Base-by-base conservation (phyloP, 441 rosid genomes). In the Capsella rubella region DNA sequence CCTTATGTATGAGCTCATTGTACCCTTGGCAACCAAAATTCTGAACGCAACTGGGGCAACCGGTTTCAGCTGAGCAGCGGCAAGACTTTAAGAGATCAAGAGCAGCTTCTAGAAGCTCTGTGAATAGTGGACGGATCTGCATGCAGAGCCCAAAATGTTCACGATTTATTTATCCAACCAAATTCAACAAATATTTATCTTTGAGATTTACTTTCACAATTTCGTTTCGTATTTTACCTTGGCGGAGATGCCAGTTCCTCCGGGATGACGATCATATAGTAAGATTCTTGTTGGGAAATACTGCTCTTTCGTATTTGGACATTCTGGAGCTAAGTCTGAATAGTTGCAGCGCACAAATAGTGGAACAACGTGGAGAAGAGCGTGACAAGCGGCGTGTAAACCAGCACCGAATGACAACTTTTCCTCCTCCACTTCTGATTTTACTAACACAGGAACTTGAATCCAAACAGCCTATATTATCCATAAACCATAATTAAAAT, bases 291-390 rank as follows among this genome's bases (percentile, higher is more conserved):
- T 83, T 10, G 91, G 89, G 64, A 65, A 86, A 81, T 78, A 88
- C 34, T 80, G 28, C 63, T 89, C 97, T 62, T 74, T 78, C 14
- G 89, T 91, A 75, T 88, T 83, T 39, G 94, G 86, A 81, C 99
- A 95, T 70, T 95, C 98, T n/a, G 99, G 92, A 78, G 98, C 96
- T 83, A 95, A 76, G 86, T 95, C 98, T 27, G 97, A 87, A 64
- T 78, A 83, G 86, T 87, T 92, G 88, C 97, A 95, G 69, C 86
- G 84, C 64, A 90, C 71, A 67, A 81, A 87, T 96, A 89, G 67
- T 54, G 96, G 98, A 63, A 86, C 95, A 56, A 90, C 92, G 77
- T 88, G 87, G 53, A 89, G 87, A 84, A 90, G 76, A 43, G 96
- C 99, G 79, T 95, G 99, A 78, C 90, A 92, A 71, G 98, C 97